These are phyloP conservation scores for Daldinia eschscholtzii DNA, from an alignment of 2,329 filamentous ascomycete species.

Conservation along the genomic window DNA sequence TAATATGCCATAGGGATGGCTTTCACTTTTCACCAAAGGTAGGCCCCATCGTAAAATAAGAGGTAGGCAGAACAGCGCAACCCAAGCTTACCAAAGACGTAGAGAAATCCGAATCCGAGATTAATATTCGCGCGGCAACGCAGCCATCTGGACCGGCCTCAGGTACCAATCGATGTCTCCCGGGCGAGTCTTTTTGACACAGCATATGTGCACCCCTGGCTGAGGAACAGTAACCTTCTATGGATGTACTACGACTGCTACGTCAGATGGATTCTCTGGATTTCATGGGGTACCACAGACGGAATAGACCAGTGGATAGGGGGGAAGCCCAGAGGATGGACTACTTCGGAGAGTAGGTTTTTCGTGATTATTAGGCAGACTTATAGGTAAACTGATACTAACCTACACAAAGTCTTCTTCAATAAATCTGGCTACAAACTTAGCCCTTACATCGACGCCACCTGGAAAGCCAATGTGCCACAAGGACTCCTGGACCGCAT, in stretches of 20 bases:
- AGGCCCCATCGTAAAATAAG: slow-evolving; percentile 7
- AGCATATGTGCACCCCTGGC: slow-evolving; percentile 61
- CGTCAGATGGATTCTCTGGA: slow-evolving; percentile 58
- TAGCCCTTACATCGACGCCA: slow-evolving; percentile 40
- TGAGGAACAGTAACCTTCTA: slow-evolving; percentile 58
- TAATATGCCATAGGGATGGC: slow-evolving; percentile 60
- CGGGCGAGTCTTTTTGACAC: slow-evolving; percentile 65
- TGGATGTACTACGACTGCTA: slow-evolving; percentile 63
- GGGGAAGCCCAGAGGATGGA: slow-evolving; percentile 56
- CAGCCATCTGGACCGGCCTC: slow-evolving; percentile 48
- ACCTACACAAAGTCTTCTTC: slow-evolving; percentile 56
- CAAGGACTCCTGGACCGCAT: slow-evolving; percentile 52
- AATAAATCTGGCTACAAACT: slow-evolving; percentile 46
- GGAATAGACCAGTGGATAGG: slow-evolving; percentile 64
- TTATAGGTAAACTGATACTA: not conserved
- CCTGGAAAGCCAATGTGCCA: slow-evolving; percentile 49
- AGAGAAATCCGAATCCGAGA: slow-evolving; percentile 49
- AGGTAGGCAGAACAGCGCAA: not conserved
- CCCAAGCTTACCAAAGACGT: slow-evolving; percentile 8
- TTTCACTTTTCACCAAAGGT: slow-evolving; percentile 62
- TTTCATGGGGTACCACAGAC: slow-evolving; percentile 60
- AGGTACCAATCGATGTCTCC: slow-evolving; percentile 62
- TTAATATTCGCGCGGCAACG: slow-evolving; percentile 43
- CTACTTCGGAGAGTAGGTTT: slow-evolving; percentile 43
- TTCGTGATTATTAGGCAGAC: slow-evolving; percentile 9